A percentile compares a stretch with the other conserved stretches of the same genome.
Evolutionary conservation across 768 basidiomycete genomes (phyloP).

Genomic region (Suillus decipiens): DNA sequence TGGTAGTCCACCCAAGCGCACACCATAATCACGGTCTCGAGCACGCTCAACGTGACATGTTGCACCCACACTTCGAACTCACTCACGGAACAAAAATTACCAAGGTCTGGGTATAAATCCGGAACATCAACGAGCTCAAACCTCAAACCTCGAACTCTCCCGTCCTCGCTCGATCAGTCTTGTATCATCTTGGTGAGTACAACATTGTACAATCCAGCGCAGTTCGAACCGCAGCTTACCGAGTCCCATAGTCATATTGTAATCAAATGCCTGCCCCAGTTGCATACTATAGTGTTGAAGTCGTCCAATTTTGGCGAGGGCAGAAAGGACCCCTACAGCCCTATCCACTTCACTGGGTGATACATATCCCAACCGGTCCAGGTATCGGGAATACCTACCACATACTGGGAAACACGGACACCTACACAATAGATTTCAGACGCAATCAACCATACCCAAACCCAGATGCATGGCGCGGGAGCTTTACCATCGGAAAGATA

Average conservation of each 20-base stretch:
- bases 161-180: not conserved
- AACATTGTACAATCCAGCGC: too few species aligned
- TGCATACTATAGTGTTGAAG: conserved; percentile 24
- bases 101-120: not conserved
- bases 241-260: not conserved
- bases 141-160: not conserved
- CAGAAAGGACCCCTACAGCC: conserved; percentile 9
- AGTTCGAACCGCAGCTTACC: not conserved
- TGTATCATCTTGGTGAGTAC: not conserved
- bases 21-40: not conserved
- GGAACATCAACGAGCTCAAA: not conserved
- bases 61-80: not conserved
- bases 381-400: conserved; percentile 30
- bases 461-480: conserved; percentile 26
- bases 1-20: not conserved
- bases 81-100: not conserved
- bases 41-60: not conserved
- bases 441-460: conserved; percentile 11
- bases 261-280: conserved; percentile 19
- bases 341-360: conserved; percentile 29
- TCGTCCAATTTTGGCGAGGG: conserved; percentile 32
- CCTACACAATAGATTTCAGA: conserved; percentile 22
- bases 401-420: conserved; percentile 26
- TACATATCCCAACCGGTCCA: conserved; percentile 26
- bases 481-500: conserved; percentile 27